Percentiles rank a stretch among this genome's conserved stretches.
phyloP scores from a whole-genome alignment of 345 rosid genomes.

The Nasturtium officinale region DNA sequence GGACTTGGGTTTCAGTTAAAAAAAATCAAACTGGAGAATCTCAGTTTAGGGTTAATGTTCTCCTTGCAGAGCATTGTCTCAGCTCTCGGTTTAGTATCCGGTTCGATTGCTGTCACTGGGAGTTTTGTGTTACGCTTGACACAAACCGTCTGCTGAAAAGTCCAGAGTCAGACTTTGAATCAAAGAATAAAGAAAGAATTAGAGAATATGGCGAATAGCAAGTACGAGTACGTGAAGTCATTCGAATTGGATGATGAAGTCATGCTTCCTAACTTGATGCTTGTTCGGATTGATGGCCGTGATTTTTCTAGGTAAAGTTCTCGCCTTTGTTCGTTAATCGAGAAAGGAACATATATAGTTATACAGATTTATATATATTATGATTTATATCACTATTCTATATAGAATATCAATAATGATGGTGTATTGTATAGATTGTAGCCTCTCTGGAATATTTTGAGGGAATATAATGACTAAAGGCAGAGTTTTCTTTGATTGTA shows the following conservation, averaged over 20 bases:
- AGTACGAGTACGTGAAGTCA: slow-evolving; percentile 84
- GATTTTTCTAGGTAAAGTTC: slow-evolving; percentile 56
- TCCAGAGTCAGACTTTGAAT: neutral
- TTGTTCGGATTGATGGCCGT: slow-evolving; percentile 62
- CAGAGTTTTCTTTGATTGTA: slow-evolving; percentile 6
- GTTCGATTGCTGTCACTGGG: neutral
- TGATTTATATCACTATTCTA: neutral
- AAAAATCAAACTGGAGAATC: no score
- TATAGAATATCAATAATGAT: slow-evolving; percentile 12
- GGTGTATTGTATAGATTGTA: neutral
- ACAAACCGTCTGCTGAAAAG: slow-evolving; percentile 1
- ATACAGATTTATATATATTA: neutral
- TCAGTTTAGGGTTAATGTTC: no score
- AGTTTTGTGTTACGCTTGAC: neutral
- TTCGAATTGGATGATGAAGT: slow-evolving; percentile 75
- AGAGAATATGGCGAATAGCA: slow-evolving; percentile 79
- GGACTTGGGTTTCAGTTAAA: no score
- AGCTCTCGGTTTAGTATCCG: neutral
- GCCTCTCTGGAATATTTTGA: neutral
- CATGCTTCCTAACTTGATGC: slow-evolving; percentile 64
- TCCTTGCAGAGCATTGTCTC: neutral
- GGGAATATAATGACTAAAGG: neutral
- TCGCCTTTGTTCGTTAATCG: neutral
- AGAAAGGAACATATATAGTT: neutral
- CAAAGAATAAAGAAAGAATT: slow-evolving; percentile 3